Conservation (phyloP, 2,329 filamentous ascomycete species). For the Atkinsonella hypoxylon region DNA sequence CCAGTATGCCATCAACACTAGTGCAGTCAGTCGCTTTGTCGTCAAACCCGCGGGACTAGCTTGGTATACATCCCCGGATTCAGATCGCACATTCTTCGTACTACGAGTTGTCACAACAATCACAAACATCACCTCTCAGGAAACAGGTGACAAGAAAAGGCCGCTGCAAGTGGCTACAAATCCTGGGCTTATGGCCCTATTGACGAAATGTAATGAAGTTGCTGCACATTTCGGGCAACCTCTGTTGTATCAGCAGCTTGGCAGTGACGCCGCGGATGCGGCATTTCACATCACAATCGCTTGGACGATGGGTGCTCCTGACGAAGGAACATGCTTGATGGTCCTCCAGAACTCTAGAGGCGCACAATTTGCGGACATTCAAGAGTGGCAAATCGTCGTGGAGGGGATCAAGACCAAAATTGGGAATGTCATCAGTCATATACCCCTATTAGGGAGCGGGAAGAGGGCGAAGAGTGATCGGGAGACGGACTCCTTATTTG, state of each 20-base stretch:
- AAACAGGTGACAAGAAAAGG: slow-evolving; percentile 12
- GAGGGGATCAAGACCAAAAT: slow-evolving; percentile 61
- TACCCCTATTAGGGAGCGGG: slow-evolving; percentile 22
- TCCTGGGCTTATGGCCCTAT: slow-evolving; percentile 47
- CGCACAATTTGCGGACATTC: slow-evolving; percentile 18
- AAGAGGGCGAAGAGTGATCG: background rate
- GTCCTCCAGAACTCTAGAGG: slow-evolving; percentile 15
- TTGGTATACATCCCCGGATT: slow-evolving; percentile 42
- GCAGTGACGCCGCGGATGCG: slow-evolving; percentile 13
- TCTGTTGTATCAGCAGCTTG: slow-evolving; percentile 47
- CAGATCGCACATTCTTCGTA: slow-evolving; percentile 75
- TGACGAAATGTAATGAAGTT: slow-evolving; percentile 54
- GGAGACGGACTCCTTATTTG: slow-evolving; percentile 8
- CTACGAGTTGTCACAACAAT: slow-evolving; percentile 41
- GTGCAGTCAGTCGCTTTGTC: slow-evolving; percentile 20
- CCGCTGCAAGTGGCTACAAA: slow-evolving; percentile 18
- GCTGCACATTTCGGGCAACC: slow-evolving; percentile 53
- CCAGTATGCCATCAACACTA: slow-evolving; percentile 23
- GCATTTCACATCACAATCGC: slow-evolving; percentile 84
- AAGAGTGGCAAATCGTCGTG: slow-evolving; percentile 38
- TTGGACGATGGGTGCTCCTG: slow-evolving; percentile 57
- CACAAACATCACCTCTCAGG: slow-evolving; percentile 4
- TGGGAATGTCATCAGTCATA: slow-evolving; percentile 52
- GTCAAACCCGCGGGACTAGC: slow-evolving; percentile 28
- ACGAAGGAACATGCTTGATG: slow-evolving; percentile 21